phyloP scores from a whole-genome alignment of 108 stramenopile species.

The Skeletonema marinoi region DNA sequence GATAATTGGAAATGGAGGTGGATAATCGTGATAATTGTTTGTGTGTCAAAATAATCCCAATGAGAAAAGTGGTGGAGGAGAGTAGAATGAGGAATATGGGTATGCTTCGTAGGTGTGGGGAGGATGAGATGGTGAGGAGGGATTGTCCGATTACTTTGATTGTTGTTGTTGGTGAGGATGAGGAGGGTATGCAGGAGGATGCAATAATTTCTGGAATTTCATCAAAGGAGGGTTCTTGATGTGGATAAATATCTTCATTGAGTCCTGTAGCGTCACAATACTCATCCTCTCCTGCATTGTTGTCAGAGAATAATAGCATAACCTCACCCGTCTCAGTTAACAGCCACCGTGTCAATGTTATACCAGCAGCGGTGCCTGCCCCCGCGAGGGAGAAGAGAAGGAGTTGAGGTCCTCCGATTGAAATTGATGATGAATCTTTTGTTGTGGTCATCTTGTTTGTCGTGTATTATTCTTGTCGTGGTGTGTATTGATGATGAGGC shows the following conservation, averaged over 20 bases:
- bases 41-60: constrained; percentile 14
- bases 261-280: not conserved
- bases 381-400: constrained; percentile 22
- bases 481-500: too few species aligned
- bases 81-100: constrained; percentile 18
- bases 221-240: not conserved
- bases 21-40: not conserved
- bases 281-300: not conserved
- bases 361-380: constrained; percentile 4
- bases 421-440: not conserved
- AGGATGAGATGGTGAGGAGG: constrained; percentile 16
- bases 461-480: too few species aligned
- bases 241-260: not conserved
- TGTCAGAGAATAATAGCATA: constrained; percentile 7
- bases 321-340: constrained; percentile 34
- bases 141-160: constrained; percentile 2
- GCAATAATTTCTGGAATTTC: not conserved
- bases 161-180: not conserved
- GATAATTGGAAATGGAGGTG: not conserved
- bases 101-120: constrained; percentile 26
- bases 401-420: constrained; percentile 6
- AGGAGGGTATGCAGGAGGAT: not conserved
- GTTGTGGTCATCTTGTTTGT: too few species aligned
- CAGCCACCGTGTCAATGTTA: constrained; percentile 8
- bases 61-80: constrained; percentile 25